Percentiles rank a stretch among this genome's conserved stretches.
Conservation (phyloP, 169 alveolate genomes). For the Cryptosporidium tyzzeri region DNA sequence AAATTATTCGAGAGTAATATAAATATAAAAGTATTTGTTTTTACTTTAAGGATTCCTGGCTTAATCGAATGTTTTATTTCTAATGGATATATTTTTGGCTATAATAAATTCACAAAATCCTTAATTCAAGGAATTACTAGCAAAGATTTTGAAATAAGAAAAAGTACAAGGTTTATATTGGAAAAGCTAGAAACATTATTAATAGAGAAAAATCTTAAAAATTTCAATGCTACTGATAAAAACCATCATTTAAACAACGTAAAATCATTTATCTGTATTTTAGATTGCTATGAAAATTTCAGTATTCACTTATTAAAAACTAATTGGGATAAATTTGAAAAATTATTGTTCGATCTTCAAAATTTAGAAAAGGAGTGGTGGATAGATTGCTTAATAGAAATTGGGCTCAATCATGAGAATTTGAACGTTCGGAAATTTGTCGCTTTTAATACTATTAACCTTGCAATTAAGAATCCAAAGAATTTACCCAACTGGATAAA, state of each 20-base stretch:
- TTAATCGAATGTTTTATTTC: background rate
- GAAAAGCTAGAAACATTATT: conserved; percentile 7
- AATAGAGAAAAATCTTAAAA: background rate
- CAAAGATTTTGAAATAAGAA: conserved; percentile 30
- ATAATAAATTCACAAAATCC: background rate
- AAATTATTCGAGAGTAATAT: conserved; percentile 21
- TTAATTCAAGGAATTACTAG: conserved; percentile 28
- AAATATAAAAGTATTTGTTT: conserved; percentile 18
- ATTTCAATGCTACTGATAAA: background rate
- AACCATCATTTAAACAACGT: conserved; percentile 12
- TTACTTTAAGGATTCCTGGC: conserved; percentile 34
- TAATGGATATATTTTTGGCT: background rate
- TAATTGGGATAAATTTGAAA: conserved; percentile 77
- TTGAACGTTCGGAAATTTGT: conserved; percentile 41
- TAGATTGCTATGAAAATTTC: conserved; percentile 77
- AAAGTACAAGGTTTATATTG: conserved; percentile 50
- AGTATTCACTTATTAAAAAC: conserved; percentile 78
- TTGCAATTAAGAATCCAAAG: background rate
- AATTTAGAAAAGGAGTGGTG: conserved; percentile 38
- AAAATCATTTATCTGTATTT: conserved; percentile 71
- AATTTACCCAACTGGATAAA: conserved; percentile 35
- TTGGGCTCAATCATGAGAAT: conserved; percentile 59
- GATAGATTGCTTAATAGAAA: conserved; percentile 42
- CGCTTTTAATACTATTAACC: conserved; percentile 59
- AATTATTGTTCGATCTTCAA: conserved; percentile 36